Conservation (phyloP, 176 grass and related monocot genomes). For the Alloteropsis semialata region DNA sequence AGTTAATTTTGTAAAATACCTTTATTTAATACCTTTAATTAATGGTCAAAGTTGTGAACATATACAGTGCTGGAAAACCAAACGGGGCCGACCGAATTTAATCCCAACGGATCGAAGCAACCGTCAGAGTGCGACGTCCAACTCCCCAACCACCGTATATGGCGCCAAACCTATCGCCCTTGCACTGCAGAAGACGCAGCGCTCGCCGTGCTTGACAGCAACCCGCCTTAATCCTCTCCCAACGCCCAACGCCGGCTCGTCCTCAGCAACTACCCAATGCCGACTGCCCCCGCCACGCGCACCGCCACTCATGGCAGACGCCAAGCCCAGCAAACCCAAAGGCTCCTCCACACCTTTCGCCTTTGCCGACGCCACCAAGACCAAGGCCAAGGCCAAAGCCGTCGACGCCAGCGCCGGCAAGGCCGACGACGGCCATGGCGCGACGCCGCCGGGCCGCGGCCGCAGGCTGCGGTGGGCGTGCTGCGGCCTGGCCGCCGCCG, state of each 20-base stretch:
- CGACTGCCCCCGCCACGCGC: slow-evolving; percentile 1
- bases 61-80: no score
- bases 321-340: slow-evolving; percentile 8
- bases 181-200: neutral
- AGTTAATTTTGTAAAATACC: no score
- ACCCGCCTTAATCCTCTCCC: slow-evolving; percentile 34
- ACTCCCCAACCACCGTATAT: slow-evolving; percentile 26
- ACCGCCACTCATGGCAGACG: slow-evolving; percentile 13
- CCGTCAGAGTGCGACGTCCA: slow-evolving; percentile 6
- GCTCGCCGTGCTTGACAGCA: slow-evolving; percentile 1
- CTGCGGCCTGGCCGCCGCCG: slow-evolving; percentile 1
- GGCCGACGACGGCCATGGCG: neutral
- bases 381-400: neutral
- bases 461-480: slow-evolving; percentile 33
- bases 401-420: neutral
- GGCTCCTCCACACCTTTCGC: neutral
- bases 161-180: neutral
- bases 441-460: neutral
- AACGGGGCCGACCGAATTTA: slow-evolving; percentile 41
- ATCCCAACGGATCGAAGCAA: neutral
- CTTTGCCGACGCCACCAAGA: neutral
- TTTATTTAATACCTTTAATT: no score
- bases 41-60: no score
- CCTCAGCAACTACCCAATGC: neutral
- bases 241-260: neutral